Percentiles rank a stretch among this genome's conserved stretches.
Conservation (phyloP, 2,329 filamentous ascomycete genomes). For the Pyrenochaeta sp. region DNA sequence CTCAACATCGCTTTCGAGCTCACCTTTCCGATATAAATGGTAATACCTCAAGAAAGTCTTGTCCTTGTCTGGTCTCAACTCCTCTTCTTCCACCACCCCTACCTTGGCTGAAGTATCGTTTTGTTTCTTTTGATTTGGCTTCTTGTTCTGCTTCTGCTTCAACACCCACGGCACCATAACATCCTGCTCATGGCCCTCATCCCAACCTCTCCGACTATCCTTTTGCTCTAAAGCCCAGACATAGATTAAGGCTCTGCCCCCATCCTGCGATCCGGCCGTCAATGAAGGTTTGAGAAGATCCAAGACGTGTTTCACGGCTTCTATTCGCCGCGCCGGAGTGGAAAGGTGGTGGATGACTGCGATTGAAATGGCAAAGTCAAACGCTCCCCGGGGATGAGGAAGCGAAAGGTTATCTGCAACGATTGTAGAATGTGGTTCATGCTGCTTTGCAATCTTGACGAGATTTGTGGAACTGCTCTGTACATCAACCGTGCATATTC, state of each 20-base stretch:
- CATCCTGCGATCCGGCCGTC: neutral
- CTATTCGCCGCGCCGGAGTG: slow-evolving; percentile 74
- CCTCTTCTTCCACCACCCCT: slow-evolving; percentile 20
- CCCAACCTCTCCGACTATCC: slow-evolving; percentile 86
- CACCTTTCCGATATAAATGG: slow-evolving; percentile 86
- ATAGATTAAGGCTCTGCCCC: slow-evolving; percentile 80
- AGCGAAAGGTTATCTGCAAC: slow-evolving; percentile 86
- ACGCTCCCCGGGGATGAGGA: slow-evolving; percentile 72
- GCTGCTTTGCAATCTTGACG: slow-evolving; percentile 62
- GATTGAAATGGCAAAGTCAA: slow-evolving; percentile 93
- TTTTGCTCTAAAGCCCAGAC: slow-evolving; percentile 97
- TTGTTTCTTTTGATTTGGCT: slow-evolving; percentile 23
- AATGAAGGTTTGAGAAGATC: slow-evolving; percentile 62
- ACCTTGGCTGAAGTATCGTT: neutral
- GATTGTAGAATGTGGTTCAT: slow-evolving; percentile 70
- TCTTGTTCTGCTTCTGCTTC: slow-evolving; percentile 51
- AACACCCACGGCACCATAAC: slow-evolving; percentile 96
- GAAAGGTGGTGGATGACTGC: slow-evolving; percentile 95
- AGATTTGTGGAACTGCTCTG: slow-evolving; percentile 65
- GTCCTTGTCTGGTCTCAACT: slow-evolving; percentile 39
- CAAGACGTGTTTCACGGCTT: slow-evolving; percentile 76
- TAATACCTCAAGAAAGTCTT: slow-evolving; percentile 89
- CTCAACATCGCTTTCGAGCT: slow-evolving; percentile 81
- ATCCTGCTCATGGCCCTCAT: slow-evolving; percentile 83
- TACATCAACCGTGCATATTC: neutral